These are phyloP conservation scores for Talaromyces rugulosus DNA, from an alignment of 2,329 filamentous ascomycete genomes.

Conservation along the genomic window DNA sequence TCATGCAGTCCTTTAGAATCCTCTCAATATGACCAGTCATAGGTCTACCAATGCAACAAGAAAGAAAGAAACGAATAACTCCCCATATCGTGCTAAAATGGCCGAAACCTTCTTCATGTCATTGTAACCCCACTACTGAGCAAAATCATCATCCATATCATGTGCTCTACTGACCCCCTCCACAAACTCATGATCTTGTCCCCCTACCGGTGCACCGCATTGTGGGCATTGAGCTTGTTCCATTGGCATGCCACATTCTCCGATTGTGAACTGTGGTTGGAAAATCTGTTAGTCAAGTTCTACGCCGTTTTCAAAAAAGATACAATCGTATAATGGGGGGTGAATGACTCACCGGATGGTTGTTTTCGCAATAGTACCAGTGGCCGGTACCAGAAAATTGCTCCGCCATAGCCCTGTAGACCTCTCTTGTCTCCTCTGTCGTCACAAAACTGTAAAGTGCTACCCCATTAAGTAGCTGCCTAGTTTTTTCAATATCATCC, in stretches of 20 bases:
- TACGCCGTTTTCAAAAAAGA: too few relatives aligned
- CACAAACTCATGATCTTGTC: not conserved
- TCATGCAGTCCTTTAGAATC: not conserved
- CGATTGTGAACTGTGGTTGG: not conserved
- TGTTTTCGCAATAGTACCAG: slow-evolving; percentile 35
- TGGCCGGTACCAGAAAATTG: slow-evolving; percentile 51
- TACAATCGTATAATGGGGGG: not conserved
- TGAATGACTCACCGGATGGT: slow-evolving; percentile 1
- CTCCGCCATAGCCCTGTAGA: slow-evolving; percentile 49
- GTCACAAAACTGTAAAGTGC: slow-evolving; percentile 32
- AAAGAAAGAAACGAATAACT: too few relatives aligned
- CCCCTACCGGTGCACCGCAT: not conserved
- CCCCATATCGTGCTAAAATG: not conserved
- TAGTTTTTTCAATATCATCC: not conserved
- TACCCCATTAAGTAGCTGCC: slow-evolving; percentile 1
- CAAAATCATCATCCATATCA: not conserved
- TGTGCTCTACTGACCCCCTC: not conserved
- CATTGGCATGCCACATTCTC: not conserved
- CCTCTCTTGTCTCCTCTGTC: slow-evolving; percentile 48
- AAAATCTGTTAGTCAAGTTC: not conserved
- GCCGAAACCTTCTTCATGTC: too few relatives aligned
- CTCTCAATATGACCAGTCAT: not conserved
- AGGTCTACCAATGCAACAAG: not conserved
- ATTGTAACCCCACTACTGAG: not conserved
- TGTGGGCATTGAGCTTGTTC: not conserved